Evolutionary conservation across 352 stramenopile genomes (phyloP), one percentile per base, ranked within the genome.

Genomic region (Aphanomyces euteiches): DNA sequence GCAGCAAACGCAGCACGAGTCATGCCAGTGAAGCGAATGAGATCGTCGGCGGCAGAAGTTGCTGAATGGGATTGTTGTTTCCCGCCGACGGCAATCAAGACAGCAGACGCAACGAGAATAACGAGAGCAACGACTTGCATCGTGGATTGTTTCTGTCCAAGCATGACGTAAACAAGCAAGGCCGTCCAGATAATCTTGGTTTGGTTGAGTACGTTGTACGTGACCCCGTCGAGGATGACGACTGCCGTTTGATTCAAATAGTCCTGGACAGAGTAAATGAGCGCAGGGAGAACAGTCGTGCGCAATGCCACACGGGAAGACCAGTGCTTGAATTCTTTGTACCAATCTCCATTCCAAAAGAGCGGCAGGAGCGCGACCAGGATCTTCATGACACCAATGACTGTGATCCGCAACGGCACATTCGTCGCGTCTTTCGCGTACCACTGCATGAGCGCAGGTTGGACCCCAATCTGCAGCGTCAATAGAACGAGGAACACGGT

Each of bases 121-220:
- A 76, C 80, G 28, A 94, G 77, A 56, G 87, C 82, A 41, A 87
- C 54, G n/a, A 91, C 73, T 65, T 94, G 87, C 69, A 87, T 75
- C 7, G 72, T 75, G 6, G 83, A 91, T 69, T 93, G 87, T 41
- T 85, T 81, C n/a, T 73, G 78, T 10, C 84, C 81, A 47, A 94
- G 75, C 69, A 93, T 79, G 60, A 90, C 60, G 73, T 94, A 94
- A 53, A 93, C 87, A 48, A 93, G 75, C 72, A 90, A 69, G 47
- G 87, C 84, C 19, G 87, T 93, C 83, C 84, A 92, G 69, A 94
- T 92, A 77, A 94, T 93, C 77, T 94, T 94, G 74, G 87, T 94
- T 76, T 93, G 87, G 72, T 94, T 93, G 39, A 94, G 75, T 39
- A 94, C 82, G 74, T 93, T 94, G 75, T 92, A 93, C 19, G 84